Base-by-base conservation (phyloP, 2,329 filamentous ascomycete genomes). In the Talaromyces albobiverticillius region DNA sequence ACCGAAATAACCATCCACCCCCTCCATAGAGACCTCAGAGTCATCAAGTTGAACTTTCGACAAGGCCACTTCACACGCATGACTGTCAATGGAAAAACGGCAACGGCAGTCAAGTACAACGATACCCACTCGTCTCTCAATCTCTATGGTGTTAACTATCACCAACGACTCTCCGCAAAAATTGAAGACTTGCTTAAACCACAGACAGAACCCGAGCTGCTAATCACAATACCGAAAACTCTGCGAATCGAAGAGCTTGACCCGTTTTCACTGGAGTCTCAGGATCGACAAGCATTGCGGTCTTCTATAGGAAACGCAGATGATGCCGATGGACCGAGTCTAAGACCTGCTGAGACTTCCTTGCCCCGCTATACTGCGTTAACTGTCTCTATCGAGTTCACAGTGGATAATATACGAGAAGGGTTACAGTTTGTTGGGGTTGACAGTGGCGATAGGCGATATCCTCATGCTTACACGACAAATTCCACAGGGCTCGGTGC, bases 371-470 rank as follows among this genome's bases (percentile, higher is more conserved):
- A 83, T 65, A 79, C 81, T 51, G 79, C 83, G n/a, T 66, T 89
- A 46, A 81, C 76, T 46, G 67, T 90, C 42, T 79, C 81, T 45
- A 87, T 96, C 54, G 89, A 94, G 31, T 99, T 96, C 66, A 77
- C 80, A 20, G 83, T 90, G 31, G 84, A 83, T 48, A 83, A 84
- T 61, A 86, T 92, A 48, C 82, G 90, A 43, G 94, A 99, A 68
- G 93, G 90, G 20, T 71, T 97, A 55, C 92, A 96, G 57, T 99
- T 96, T 71, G 89, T 95, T 14, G 92, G 94, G 3, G 82, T 94
- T 34, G 85, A 90, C 42, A 85, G 86, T 54, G 83, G 86, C 48
- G 93, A 96, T 67, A 79, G 79, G 53, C 83, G 92, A 57, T 99
- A 92, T 69, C 91, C 94, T 0, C 93, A 99, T 74, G 86, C 89